A percentile compares a stretch with the other conserved stretches of the same genome.
Evolutionary conservation across 2,329 filamentous ascomycete genomes (phyloP).

Genomic region (Fonsecaea erecta): DNA sequence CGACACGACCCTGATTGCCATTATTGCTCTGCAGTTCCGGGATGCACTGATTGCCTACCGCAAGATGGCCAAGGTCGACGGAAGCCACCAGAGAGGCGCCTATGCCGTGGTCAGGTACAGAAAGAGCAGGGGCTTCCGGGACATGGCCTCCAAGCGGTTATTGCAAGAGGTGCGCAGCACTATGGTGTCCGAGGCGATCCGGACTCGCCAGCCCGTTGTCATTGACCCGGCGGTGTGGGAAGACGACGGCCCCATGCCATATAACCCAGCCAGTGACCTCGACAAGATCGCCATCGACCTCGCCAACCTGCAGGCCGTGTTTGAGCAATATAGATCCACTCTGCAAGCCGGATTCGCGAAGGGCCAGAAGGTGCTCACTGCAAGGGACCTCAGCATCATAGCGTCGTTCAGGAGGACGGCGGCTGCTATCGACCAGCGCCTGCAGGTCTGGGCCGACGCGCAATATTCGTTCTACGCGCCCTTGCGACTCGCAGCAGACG

Average conservation of each 20-base stretch:
- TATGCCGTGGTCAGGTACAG: conserved; percentile 7
- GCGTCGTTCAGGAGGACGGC: conserved; percentile 9
- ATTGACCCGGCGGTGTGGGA: conserved; percentile 9
- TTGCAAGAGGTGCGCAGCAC: conserved; percentile 11
- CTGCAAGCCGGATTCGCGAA: background rate
- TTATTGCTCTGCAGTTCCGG: conserved; percentile 7
- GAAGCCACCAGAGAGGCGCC: conserved; percentile 10
- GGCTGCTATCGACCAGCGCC: conserved; percentile 4
- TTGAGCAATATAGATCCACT: conserved; percentile 2
- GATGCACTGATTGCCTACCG: conserved; percentile 8
- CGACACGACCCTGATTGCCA: conserved; percentile 4
- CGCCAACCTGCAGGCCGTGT: conserved; percentile 1
- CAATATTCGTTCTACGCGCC: background rate
- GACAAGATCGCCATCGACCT: conserved; percentile 11
- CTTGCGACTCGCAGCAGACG: background rate
- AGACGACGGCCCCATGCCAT: conserved; percentile 3
- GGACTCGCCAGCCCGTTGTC: background rate
- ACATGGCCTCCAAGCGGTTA: conserved; percentile 1
- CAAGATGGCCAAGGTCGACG: conserved; percentile 7
- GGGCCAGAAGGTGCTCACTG: conserved; percentile 1
- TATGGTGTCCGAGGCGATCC: conserved; percentile 9
- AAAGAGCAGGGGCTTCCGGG: conserved; percentile 5
- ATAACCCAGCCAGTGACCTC: conserved; percentile 6
- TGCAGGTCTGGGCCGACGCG: conserved; percentile 6
- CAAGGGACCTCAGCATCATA: background rate